phyloP scores from a whole-genome alignment of 2,329 filamentous ascomycete genomes.

The Aspergillus sp. region DNA sequence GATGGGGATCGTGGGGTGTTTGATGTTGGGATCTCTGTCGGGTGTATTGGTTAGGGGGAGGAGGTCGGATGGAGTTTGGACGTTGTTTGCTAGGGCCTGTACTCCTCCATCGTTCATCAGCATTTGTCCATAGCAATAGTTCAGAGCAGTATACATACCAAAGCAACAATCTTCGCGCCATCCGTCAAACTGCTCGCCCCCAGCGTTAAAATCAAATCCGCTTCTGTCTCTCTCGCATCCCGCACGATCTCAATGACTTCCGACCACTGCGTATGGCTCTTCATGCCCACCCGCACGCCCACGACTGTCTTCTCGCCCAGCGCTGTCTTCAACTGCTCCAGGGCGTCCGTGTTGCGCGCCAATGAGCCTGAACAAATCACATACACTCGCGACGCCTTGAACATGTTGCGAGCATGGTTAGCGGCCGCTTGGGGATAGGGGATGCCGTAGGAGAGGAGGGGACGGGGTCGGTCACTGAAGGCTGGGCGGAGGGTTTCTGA shows the following conservation, averaged over 20 bases:
- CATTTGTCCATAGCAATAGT: not conserved
- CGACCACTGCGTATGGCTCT: conserved; percentile 47
- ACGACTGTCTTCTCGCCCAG: conserved; percentile 34
- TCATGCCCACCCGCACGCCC: conserved; percentile 45
- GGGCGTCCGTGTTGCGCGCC: conserved; percentile 38
- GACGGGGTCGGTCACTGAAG: conserved; percentile 28
- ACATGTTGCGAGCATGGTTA: conserved; percentile 39
- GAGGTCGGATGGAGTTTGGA: conserved; percentile 32
- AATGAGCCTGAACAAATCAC: conserved; percentile 46
- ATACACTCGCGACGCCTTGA: conserved; percentile 42
- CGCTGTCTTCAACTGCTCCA: conserved; percentile 35
- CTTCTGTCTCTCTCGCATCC: conserved; percentile 30
- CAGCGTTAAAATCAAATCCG: conserved; percentile 47
- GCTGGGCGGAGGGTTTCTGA: conserved; percentile 31
- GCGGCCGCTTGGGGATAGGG: conserved; percentile 39
- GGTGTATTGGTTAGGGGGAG: conserved; percentile 25
- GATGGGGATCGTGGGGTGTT: conserved; percentile 23
- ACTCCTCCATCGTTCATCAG: not conserved
- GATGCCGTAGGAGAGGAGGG: conserved; percentile 42
- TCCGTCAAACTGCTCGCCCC: conserved; percentile 51
- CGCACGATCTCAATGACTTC: conserved; percentile 44
- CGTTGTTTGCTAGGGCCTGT: conserved; percentile 43
- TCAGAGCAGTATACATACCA: conserved; percentile 23
- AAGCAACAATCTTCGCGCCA: conserved; percentile 45
- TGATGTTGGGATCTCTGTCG: conserved; percentile 16